Evolutionary conservation across 78 protist genomes (phyloP), one percentile per base, ranked within the genome.

Genomic region (Emiliania huxleyi): DNA sequence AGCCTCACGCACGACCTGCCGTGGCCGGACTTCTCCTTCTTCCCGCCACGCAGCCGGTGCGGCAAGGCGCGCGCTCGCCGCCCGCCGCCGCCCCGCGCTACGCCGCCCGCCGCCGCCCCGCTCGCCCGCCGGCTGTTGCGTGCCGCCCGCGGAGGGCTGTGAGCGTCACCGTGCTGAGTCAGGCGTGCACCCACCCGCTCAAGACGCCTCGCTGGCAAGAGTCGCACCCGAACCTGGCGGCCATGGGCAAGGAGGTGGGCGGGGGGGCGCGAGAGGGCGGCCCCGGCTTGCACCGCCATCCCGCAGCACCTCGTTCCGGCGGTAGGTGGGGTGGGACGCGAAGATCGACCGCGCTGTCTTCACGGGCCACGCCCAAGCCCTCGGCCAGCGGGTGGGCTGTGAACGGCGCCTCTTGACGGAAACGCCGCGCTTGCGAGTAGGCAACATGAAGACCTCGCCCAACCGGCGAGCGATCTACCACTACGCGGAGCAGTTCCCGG

Each of bases 401-500:
- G n/a, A n/a, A n/a, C n/a, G n/a, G n/a, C n/a, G n/a, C n/a, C n/a
- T n/a, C n/a, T n/a, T n/a, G n/a, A n/a, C n/a, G n/a, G n/a, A n/a
- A n/a, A n/a, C n/a, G n/a, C n/a, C n/a, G n/a, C n/a, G n/a, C n/a
- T n/a, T n/a, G n/a, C n/a, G n/a, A n/a, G n/a, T n/a, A n/a, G n/a
- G 85, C 85, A 77, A 77, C 85, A 77, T 77, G 85, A 77, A 71
- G 42, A 71, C 81, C 18, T n/a, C 42, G n/a, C 81, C 81, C 81
- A 71, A 71, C 18, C 85, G 85, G 29, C 85, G 40, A 33, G n/a
- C 21, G 35, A 37, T 77, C 46, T 40, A 15, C 48, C 46, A 2
- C 6, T 33, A 77, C 23, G 85, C 85, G 46, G 48, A 77, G 46
- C 44, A 40, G 48, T 33, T 22, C 33, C 85, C 85, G 29, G 85